Base-by-base conservation (phyloP, 2,329 filamentous ascomycete genomes). In the Xylariaceae sp. region DNA sequence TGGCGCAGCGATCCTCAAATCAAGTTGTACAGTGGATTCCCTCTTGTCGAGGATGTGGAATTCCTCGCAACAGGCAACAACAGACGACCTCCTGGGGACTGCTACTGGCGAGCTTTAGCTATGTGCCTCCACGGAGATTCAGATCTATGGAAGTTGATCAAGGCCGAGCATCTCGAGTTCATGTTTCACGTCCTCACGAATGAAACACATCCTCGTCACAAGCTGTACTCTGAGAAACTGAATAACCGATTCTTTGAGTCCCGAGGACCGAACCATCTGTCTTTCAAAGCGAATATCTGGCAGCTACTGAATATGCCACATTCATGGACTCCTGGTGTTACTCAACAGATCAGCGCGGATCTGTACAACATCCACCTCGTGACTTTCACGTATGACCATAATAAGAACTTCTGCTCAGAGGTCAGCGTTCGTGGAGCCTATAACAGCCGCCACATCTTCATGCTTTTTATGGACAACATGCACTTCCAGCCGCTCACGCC, bases 401-500 rank as follows among this genome's bases (percentile, higher is more conserved):
- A 10, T 12, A 35, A 32, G 10, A 37, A 51, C 14, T 34, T 38
- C 34, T 52, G 62, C 14, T 54, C 55, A 22, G 57, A 63, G 45
- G 55, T 62, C 33, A 56, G 52, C 21, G 49, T 59, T 7, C 57
- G 55, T 8, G 64, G 65, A 7, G 51, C 53, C 4, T 65, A 63
- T 49, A 67, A 67, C 46, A 54, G 45, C 22, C 57, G 63, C 3
- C 65, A 67, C 33, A 42, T 66, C 14, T 66, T 66, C 45, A 40
- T 66, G 22, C 50, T 58, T 8, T 64, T 56, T 44, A 25, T 38
- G 16, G 39, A 53, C 21, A 52, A 44, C 22, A 49, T 45, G 32
- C 64, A 67, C 42, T 67, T 57, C 49, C 57, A 60, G 40, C 64
- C 65, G 6, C 57, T 66, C 49, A 43, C 58, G 12, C 62, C 64